These are phyloP conservation scores for Morella rubra DNA, from an alignment of 306 rosid species.

Conservation along the genomic window DNA sequence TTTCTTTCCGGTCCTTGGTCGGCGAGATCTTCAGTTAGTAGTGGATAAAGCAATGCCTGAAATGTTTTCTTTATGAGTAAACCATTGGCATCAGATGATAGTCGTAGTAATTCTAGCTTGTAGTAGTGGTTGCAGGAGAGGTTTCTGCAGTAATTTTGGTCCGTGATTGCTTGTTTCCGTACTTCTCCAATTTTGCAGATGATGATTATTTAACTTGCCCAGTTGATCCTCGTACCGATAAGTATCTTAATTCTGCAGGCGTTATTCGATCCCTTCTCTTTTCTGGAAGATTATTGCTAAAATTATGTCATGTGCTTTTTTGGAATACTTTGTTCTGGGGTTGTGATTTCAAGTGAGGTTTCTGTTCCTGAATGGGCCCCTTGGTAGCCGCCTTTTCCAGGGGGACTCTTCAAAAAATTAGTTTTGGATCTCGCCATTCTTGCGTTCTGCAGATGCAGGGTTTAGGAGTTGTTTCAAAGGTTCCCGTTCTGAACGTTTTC, in stretches of 20 bases:
- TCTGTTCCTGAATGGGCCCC: not conserved
- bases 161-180: not conserved
- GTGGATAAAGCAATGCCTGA: not conserved
- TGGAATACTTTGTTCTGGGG: not conserved
- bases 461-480: too few species aligned
- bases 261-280: not conserved
- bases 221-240: not conserved
- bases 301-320: not conserved
- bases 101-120: not conserved
- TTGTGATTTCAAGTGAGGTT: not conserved
- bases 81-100: not conserved
- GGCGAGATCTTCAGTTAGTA: not conserved
- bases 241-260: not conserved
- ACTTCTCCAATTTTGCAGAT: not conserved
- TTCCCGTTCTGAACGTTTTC: too few species aligned
- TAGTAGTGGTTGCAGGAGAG: not conserved
- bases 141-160: not conserved
- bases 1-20: not conserved
- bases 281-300: not conserved
- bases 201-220: not conserved
- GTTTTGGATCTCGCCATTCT: too few species aligned
- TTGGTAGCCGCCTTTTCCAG: not conserved
- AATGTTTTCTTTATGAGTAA: not conserved
- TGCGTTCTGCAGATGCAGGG: too few species aligned
- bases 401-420: too few species aligned